These are phyloP conservation scores for Neofusicoccum laricinum DNA, from an alignment of 2,329 filamentous ascomycete genomes.

Conservation along the genomic window DNA sequence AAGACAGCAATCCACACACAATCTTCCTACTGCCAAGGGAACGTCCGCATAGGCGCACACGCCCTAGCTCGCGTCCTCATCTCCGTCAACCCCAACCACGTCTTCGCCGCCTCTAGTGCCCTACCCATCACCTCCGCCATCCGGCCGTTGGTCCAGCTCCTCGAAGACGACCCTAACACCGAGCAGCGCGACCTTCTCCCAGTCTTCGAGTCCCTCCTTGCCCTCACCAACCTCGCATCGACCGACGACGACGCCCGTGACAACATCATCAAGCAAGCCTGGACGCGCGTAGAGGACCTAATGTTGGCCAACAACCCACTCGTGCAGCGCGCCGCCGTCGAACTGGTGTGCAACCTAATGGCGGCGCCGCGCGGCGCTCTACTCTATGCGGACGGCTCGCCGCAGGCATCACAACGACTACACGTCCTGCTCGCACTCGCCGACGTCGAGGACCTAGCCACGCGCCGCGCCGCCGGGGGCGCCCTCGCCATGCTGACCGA, in stretches of 20 bases:
- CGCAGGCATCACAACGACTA: constrained; percentile 68
- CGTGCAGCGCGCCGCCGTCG: constrained; percentile 78
- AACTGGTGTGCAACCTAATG: constrained; percentile 89
- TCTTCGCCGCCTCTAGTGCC: constrained; percentile 76
- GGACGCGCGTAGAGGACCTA: constrained; percentile 75
- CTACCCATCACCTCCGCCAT: constrained; percentile 75
- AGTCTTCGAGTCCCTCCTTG: constrained; percentile 85
- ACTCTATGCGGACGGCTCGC: constrained; percentile 65
- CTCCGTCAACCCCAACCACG: constrained; percentile 76
- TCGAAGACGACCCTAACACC: constrained; percentile 61
- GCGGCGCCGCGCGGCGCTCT: constrained; percentile 64
- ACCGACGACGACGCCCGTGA: constrained; percentile 61
- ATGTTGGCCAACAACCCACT: constrained; percentile 72
- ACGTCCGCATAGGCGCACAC: constrained; percentile 64
- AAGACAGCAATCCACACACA: constrained; percentile 41
- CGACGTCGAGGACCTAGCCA: constrained; percentile 77
- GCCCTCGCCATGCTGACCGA: constrained; percentile 81
- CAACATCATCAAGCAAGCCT: constrained; percentile 70
- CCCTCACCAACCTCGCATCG: constrained; percentile 89
- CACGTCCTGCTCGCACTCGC: constrained; percentile 84
- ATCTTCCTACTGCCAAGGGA: constrained; percentile 37
- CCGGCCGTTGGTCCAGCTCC: constrained; percentile 72
- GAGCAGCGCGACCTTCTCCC: constrained; percentile 72
- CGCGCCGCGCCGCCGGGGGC: constrained; percentile 80
- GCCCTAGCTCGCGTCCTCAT: constrained; percentile 83